Evolutionary conservation across 2,329 filamentous ascomycete genomes (phyloP).

Genomic region (Xylaria sp.): DNA sequence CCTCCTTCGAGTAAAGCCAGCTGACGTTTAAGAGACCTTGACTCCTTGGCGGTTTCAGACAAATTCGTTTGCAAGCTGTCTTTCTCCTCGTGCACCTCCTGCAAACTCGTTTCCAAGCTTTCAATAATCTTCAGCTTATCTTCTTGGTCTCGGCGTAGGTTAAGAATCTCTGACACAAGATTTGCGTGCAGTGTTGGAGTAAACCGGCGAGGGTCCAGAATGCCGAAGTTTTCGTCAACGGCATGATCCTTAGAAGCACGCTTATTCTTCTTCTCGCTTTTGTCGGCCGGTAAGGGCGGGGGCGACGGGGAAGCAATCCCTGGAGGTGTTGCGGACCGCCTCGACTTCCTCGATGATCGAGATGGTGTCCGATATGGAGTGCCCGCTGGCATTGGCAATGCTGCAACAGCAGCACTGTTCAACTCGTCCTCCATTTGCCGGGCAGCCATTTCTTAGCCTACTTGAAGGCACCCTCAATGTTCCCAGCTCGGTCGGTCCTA

Average conservation of each 20-base stretch:
- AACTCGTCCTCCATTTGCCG: constrained; percentile 75
- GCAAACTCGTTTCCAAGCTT: constrained; percentile 79
- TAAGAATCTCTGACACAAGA: constrained; percentile 91
- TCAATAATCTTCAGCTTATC: constrained; percentile 90
- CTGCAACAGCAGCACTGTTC: constrained; percentile 64
- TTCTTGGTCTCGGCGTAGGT: constrained; percentile 87
- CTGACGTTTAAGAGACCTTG: constrained; percentile 83
- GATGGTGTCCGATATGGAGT: constrained; percentile 80
- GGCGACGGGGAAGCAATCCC: constrained; percentile 69
- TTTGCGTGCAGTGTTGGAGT: constrained; percentile 96
- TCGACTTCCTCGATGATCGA: constrained; percentile 68
- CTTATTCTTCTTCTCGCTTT: constrained; percentile 59
- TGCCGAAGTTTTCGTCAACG: constrained; percentile 75
- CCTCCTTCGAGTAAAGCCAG: constrained; percentile 88
- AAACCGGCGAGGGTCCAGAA: constrained; percentile 89
- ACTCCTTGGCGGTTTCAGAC: constrained; percentile 76
- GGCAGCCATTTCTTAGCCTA: constrained; percentile 57
- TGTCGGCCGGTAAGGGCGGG: constrained; percentile 56
- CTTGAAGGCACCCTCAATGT: constrained; percentile 7
- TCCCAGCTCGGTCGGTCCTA: constrained; percentile 24
- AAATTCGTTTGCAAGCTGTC: constrained; percentile 74
- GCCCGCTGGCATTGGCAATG: constrained; percentile 76
- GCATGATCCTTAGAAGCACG: constrained; percentile 68
- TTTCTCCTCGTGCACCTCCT: constrained; percentile 77
- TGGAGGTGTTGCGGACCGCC: constrained; percentile 74